Evolutionary conservation across 192 early-diverging fungal genomes (phyloP).

Genomic region (Coemansia sp.): DNA sequence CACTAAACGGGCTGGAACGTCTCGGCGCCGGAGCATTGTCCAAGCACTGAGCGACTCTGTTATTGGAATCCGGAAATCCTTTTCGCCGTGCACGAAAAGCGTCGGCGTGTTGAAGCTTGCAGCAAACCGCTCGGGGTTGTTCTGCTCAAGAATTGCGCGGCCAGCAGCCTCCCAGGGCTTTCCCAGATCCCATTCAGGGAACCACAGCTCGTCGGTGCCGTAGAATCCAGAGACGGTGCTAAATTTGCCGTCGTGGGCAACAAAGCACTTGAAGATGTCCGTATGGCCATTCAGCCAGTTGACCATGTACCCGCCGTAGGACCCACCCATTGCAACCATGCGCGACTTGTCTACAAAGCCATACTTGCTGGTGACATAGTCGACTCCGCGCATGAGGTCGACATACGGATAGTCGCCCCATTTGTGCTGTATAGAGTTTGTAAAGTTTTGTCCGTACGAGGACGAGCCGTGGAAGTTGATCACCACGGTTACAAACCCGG

Average conservation of each 20-base stretch:
- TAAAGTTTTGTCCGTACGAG: constrained; percentile 72
- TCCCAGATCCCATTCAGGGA: constrained; percentile 72
- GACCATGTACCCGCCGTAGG: constrained; percentile 78
- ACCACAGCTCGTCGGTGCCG: constrained; percentile 78
- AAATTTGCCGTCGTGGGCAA: constrained; percentile 79
- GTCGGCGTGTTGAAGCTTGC: constrained; percentile 75
- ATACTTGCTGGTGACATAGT: constrained; percentile 59
- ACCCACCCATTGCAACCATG: constrained; percentile 65
- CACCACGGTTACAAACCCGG: constrained; percentile 66
- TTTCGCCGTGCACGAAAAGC: constrained; percentile 72
- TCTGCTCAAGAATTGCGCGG: constrained; percentile 61
- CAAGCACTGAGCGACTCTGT: constrained; percentile 71
- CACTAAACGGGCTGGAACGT: constrained; percentile 65
- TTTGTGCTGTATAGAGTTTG: constrained; percentile 63
- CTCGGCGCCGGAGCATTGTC: constrained; percentile 70
- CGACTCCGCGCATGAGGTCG: constrained; percentile 71
- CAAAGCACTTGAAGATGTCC: constrained; percentile 64
- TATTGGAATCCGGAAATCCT: constrained; percentile 69
- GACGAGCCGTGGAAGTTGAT: constrained; percentile 76
- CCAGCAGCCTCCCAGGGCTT: constrained; percentile 58
- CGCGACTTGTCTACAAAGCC: constrained; percentile 57
- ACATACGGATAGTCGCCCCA: constrained; percentile 75
- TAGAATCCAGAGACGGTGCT: constrained; percentile 63
- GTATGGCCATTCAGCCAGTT: constrained; percentile 83
- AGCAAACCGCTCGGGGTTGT: constrained; percentile 68